phyloP scores from a whole-genome alignment of 2,329 filamentous ascomycete species.

The Chalaropsis thielavioides region DNA sequence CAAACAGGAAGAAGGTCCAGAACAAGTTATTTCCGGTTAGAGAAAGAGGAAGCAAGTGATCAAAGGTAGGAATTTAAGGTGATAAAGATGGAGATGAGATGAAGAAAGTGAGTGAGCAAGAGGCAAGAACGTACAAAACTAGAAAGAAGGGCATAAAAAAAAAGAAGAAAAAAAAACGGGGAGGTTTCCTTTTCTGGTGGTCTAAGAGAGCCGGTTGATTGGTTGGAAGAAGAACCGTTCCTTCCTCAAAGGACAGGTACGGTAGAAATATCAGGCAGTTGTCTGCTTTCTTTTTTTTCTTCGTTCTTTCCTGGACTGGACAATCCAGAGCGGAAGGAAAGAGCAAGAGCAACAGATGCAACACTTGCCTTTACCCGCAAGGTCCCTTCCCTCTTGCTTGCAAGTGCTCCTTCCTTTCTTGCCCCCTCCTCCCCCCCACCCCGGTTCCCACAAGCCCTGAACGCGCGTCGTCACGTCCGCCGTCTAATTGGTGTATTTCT shows the following conservation, averaged over 20 bases:
- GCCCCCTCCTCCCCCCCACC: background rate
- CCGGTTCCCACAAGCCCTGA: background rate
- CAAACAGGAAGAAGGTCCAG: background rate
- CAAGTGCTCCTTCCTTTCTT: background rate
- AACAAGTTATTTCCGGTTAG: background rate
- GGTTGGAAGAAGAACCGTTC: background rate
- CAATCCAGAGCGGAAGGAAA: background rate
- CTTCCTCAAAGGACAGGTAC: background rate
- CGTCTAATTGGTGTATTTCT: background rate
- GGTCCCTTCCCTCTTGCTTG: constrained; percentile 12
- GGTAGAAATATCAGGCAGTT: background rate
- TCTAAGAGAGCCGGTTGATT: background rate
- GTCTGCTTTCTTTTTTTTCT: background rate
- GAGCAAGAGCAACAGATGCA: constrained; percentile 15
- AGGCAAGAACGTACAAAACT: too few relatives aligned
- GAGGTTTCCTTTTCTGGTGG: background rate
- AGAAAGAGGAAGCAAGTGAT: background rate
- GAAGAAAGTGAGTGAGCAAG: background rate
- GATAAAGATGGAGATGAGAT: constrained; percentile 7
- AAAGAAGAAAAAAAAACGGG: background rate
- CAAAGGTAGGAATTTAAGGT: background rate
- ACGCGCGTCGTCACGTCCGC: background rate
- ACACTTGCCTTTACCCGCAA: background rate
- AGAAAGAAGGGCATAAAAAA: background rate
- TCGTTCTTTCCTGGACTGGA: background rate